Evolutionary conservation across 352 stramenopile genomes (phyloP).

Genomic region (Phytopythium kandeliae): DNA sequence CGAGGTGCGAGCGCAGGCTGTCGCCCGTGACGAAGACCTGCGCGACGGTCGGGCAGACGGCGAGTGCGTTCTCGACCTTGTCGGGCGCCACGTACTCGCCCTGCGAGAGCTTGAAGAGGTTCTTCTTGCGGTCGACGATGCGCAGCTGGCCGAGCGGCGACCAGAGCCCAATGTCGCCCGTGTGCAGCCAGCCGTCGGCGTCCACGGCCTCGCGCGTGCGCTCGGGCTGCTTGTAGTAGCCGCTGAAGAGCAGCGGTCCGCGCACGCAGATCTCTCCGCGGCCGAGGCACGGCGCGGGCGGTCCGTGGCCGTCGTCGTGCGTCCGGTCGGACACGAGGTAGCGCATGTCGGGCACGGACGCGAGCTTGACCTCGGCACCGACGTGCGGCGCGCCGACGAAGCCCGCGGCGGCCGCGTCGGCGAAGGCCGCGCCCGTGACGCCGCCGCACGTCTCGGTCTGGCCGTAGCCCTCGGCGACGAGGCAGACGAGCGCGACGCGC

Average conservation of each 20-base stretch:
- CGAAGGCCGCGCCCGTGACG: constrained; percentile 49
- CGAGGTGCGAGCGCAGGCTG: constrained; percentile 92
- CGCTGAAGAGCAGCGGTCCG: constrained; percentile 81
- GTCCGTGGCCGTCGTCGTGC: constrained; percentile 28
- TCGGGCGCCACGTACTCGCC: constrained; percentile 97
- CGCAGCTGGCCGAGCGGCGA: constrained; percentile 89
- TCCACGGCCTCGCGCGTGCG: constrained; percentile 91
- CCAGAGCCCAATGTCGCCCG: constrained; percentile 94
- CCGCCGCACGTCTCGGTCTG: constrained; percentile 94
- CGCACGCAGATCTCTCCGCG: constrained; percentile 69
- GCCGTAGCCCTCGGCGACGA: constrained; percentile 93
- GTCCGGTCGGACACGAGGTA: constrained; percentile 84
- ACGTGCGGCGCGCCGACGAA: constrained; percentile 91
- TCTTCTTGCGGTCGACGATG: constrained; percentile 92
- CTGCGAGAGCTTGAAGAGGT: constrained; percentile 93
- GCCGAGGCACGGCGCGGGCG: constrained; percentile 29
- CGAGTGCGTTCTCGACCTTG: constrained; percentile 95
- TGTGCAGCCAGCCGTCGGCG: constrained; percentile 94
- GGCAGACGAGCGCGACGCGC: constrained; percentile 84
- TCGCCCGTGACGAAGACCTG: constrained; percentile 97
- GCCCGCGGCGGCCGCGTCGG: constrained; percentile 41
- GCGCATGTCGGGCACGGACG: constrained; percentile 96
- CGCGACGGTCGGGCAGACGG: constrained; percentile 86
- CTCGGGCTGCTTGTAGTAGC: constrained; percentile 95
- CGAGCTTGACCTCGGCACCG: constrained; percentile 90